Evolutionary conservation across 2,329 filamentous ascomycete species (phyloP).

Genomic region (Ploettnerulaceae sp.): DNA sequence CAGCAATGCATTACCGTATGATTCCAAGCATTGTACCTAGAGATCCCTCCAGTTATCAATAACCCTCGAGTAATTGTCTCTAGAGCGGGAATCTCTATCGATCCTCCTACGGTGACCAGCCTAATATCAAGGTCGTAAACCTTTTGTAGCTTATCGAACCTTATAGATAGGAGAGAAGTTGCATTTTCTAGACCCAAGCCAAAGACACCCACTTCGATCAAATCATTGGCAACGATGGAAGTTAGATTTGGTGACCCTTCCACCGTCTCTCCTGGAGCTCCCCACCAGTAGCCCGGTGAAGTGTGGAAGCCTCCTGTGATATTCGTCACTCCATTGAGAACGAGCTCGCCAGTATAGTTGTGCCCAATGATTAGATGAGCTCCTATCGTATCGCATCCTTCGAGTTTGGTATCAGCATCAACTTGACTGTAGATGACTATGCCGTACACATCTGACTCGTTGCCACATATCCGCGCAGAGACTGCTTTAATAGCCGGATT

Average conservation of each 20-base stretch:
- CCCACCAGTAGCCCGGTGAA: not conserved
- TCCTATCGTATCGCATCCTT: not conserved
- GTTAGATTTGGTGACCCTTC: not conserved
- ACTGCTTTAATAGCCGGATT: too few relatives aligned
- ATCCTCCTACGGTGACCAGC: not conserved
- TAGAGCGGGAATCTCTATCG: not conserved
- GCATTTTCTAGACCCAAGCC: not conserved
- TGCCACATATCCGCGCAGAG: not conserved
- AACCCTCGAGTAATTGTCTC: not conserved
- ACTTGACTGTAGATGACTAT: not conserved
- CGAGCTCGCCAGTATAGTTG: slow-evolving; percentile 1
- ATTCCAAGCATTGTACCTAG: not conserved
- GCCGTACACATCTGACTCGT: not conserved
- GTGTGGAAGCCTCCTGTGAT: not conserved
- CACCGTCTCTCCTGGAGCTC: not conserved
- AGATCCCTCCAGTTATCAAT: not conserved
- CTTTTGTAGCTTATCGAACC: slow-evolving; percentile 3
- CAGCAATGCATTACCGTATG: not conserved
- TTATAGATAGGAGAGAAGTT: not conserved
- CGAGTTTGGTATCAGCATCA: slow-evolving; percentile 4
- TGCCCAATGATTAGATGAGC: not conserved
- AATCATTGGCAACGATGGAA: not conserved
- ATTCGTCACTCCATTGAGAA: not conserved
- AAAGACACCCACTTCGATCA: not conserved
- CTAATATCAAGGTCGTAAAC: not conserved